phyloP scores from a whole-genome alignment of 2,329 filamentous ascomycete species.

The Metarhizium sp. region DNA sequence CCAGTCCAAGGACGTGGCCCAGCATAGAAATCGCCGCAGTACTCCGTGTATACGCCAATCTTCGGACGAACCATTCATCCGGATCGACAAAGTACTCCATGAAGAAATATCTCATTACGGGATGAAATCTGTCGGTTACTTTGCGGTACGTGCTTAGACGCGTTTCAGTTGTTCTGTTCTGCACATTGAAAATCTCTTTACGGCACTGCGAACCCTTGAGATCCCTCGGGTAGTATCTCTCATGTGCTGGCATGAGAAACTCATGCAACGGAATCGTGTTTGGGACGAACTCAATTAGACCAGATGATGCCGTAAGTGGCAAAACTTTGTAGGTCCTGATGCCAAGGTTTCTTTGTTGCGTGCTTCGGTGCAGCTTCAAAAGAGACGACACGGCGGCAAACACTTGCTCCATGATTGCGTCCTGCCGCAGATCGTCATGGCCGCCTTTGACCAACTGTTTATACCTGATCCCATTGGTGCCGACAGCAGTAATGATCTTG shows the following conservation, averaged over 20 bases:
- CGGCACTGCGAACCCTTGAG: conserved; percentile 67
- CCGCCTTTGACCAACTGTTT: conserved; percentile 94
- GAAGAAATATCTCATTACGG: conserved; percentile 95
- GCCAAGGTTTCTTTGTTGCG: conserved; percentile 77
- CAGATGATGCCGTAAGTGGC: conserved; percentile 73
- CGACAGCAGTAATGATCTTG: conserved; percentile 80
- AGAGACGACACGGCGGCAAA: conserved; percentile 93
- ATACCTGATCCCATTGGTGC: conserved; percentile 67
- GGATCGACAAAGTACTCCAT: conserved; percentile 90
- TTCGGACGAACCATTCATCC: conserved; percentile 88
- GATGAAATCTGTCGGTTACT: conserved; percentile 74
- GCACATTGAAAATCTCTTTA: conserved; percentile 66
- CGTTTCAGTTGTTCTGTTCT: conserved; percentile 58
- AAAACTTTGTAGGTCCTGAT: conserved; percentile 97
- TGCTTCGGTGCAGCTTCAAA: conserved; percentile 74
- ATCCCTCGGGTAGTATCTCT: conserved; percentile 76
- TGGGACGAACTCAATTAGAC: conserved; percentile 93
- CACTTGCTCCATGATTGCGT: conserved; percentile 98
- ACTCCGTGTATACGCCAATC: conserved; percentile 84
- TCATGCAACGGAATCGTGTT: conserved; percentile 89
- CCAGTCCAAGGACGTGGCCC: conserved; percentile 84
- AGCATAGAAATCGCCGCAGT: conserved; percentile 94
- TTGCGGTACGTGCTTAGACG: conserved; percentile 69
- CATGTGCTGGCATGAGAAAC: conserved; percentile 84
- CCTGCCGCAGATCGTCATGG: conserved; percentile 91